These are phyloP conservation scores for Drosera spatulata DNA, from an alignment of 179 eudicot genomes.

Conservation along the genomic window DNA sequence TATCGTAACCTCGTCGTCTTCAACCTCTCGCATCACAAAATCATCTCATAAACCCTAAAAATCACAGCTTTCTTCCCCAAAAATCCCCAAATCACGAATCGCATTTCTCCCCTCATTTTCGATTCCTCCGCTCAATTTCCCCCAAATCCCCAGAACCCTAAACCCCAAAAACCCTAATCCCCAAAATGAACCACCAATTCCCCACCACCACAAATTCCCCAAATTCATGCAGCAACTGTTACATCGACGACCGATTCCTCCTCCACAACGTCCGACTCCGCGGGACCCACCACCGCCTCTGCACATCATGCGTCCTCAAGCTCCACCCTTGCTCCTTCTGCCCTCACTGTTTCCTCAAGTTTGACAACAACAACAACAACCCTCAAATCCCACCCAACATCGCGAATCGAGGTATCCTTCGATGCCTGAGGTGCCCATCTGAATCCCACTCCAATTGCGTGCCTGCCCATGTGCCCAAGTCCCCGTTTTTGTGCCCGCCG, in stretches of 20 bases:
- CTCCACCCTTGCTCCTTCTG: conserved; percentile 56
- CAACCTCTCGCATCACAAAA: too few species aligned
- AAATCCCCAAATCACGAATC: too few species aligned
- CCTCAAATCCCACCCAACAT: not conserved
- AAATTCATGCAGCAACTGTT: conserved; percentile 43
- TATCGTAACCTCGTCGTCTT: too few species aligned
- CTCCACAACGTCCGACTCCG: conserved; percentile 58
- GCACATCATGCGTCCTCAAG: conserved; percentile 73
- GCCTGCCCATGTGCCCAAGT: conserved; percentile 7
- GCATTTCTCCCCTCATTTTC: too few species aligned
- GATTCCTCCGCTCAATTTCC: too few species aligned
- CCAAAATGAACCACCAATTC: conserved; percentile 6
- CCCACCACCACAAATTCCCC: conserved; percentile 8
- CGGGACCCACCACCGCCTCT: conserved; percentile 40
- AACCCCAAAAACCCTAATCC: not conserved
- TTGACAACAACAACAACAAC: conserved; percentile 11
- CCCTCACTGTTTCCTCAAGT: conserved; percentile 60
- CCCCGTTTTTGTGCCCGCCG: conserved; percentile 53
- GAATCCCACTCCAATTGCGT: conserved; percentile 49
- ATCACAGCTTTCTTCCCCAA: too few species aligned
- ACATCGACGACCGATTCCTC: conserved; percentile 36
- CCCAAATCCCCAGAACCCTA: not conserved
- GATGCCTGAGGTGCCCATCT: conserved; percentile 52
- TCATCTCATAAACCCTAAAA: too few species aligned
- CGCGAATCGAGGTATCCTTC: conserved; percentile 6